phyloP scores from a whole-genome alignment of 2,329 filamentous ascomycete species.

The Colletotrichum sp. region DNA sequence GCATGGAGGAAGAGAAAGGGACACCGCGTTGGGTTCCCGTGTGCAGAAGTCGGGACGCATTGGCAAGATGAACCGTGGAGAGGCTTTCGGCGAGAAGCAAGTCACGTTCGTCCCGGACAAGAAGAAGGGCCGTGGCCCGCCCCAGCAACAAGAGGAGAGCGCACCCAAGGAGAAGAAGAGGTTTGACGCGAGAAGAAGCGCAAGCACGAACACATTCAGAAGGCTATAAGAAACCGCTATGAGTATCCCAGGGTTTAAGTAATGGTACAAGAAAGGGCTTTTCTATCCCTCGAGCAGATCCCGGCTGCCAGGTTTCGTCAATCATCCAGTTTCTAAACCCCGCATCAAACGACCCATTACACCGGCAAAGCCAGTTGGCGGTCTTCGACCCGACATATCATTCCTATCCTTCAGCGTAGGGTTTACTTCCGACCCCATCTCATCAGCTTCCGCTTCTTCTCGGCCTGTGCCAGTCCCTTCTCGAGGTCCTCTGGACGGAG shows the following conservation, averaged over 20 bases:
- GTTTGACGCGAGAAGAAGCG: constrained; percentile 65
- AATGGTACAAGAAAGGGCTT: constrained; percentile 16
- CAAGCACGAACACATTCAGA: constrained; percentile 78
- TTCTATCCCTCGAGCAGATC: constrained; percentile 5
- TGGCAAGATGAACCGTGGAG: constrained; percentile 48
- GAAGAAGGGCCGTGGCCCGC: constrained; percentile 39
- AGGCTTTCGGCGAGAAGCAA: constrained; percentile 67
- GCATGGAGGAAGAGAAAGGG: constrained; percentile 55
- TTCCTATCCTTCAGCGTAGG: neutral
- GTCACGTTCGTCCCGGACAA: constrained; percentile 75
- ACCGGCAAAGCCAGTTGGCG: constrained; percentile 17
- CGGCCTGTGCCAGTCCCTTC: constrained; percentile 53
- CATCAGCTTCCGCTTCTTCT: constrained; percentile 40
- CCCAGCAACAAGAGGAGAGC: constrained; percentile 27
- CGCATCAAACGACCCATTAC: neutral
- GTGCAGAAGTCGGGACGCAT: constrained; percentile 54
- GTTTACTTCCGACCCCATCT: constrained; percentile 27
- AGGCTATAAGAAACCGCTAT: constrained; percentile 53
- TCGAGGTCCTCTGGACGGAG: constrained; percentile 62
- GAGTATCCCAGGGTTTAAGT: constrained; percentile 24
- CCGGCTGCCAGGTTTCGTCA: neutral
- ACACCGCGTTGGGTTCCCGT: constrained; percentile 63
- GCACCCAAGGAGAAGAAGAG: constrained; percentile 36
- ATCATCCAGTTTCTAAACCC: neutral
- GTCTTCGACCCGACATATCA: neutral